Conservation (phyloP, 2,329 filamentous ascomycete genomes). For the Thelonectria olida region DNA sequence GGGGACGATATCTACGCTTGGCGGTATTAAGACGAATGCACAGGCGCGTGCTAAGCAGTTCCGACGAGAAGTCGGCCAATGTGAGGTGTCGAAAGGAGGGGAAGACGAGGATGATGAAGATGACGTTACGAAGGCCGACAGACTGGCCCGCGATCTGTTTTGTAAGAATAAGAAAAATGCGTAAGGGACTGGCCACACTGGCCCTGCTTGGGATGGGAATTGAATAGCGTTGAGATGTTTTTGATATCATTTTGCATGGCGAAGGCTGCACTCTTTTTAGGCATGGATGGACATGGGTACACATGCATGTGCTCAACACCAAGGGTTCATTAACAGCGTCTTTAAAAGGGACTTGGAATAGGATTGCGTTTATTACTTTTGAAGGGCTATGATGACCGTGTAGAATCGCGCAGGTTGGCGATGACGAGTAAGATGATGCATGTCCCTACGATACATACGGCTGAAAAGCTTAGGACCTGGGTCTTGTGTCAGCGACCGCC, state of each 20-base stretch:
- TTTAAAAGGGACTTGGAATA: background rate
- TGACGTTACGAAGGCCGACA: constrained; percentile 32
- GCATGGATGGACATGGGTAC: too few species aligned
- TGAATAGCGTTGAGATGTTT: constrained; percentile 8
- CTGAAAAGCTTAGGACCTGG: constrained; percentile 70
- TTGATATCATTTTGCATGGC: constrained; percentile 10
- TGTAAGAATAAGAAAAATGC: constrained; percentile 56
- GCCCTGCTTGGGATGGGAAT: constrained; percentile 4
- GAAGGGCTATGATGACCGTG: constrained; percentile 16
- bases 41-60: constrained; percentile 67
- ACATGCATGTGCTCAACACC: background rate
- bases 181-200: constrained; percentile 17
- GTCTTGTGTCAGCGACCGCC: background rate
- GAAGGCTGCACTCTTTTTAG: background rate
- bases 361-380: constrained; percentile 3
- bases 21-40: constrained; percentile 55
- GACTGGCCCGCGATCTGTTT: constrained; percentile 70
- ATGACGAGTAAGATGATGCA: constrained; percentile 70
- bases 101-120: constrained; percentile 28
- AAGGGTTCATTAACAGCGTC: constrained; percentile 7
- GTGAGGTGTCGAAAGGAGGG: constrained; percentile 48
- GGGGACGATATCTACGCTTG: constrained; percentile 57
- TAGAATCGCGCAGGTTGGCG: constrained; percentile 46
- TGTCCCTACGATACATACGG: constrained; percentile 70
- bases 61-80: constrained; percentile 73